These are phyloP conservation scores for Rhododendron vialii DNA, from an alignment of 148 eudicot genomes.

Conservation along the genomic window DNA sequence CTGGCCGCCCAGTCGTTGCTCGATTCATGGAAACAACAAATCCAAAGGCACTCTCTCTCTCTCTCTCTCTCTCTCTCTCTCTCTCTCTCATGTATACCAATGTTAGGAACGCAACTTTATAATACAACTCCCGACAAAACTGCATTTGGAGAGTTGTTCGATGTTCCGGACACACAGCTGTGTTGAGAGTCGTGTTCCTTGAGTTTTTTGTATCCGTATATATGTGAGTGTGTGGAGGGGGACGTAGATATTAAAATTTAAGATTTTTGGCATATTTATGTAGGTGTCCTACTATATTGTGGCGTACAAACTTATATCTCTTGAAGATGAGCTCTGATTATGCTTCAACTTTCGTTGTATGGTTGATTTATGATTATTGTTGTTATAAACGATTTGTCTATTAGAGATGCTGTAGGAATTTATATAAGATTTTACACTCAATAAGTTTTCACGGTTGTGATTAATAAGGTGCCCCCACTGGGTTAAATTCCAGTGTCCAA, in stretches of 20 bases:
- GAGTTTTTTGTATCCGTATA: no score
- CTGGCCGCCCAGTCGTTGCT: conserved; percentile 60
- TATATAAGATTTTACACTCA: neutral
- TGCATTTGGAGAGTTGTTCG: neutral
- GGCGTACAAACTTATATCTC: neutral
- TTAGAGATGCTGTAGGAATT: neutral
- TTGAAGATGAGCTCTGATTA: neutral
- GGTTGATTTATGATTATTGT: no score
- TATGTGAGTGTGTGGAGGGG: neutral
- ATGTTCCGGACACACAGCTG: no score
- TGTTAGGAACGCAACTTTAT: neutral
- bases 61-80: no score
- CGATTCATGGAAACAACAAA: conserved; percentile 66
- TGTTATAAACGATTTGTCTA: no score
- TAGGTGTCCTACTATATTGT: no score
- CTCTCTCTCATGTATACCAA: neutral
- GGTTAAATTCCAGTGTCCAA: neutral
- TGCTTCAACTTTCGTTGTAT: no score
- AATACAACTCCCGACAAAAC: no score
- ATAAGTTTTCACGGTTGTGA: neutral
- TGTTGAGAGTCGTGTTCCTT: no score
- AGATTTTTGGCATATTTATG: neutral
- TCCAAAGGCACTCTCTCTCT: conserved; percentile 34
- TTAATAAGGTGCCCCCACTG: neutral
- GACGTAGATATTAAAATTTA: no score